A percentile compares a stretch with the other conserved stretches of the same genome.
These are phyloP conservation scores for Xenoacremonium recifei DNA, from an alignment of 2,329 filamentous ascomycete species.

Conservation along the genomic window DNA sequence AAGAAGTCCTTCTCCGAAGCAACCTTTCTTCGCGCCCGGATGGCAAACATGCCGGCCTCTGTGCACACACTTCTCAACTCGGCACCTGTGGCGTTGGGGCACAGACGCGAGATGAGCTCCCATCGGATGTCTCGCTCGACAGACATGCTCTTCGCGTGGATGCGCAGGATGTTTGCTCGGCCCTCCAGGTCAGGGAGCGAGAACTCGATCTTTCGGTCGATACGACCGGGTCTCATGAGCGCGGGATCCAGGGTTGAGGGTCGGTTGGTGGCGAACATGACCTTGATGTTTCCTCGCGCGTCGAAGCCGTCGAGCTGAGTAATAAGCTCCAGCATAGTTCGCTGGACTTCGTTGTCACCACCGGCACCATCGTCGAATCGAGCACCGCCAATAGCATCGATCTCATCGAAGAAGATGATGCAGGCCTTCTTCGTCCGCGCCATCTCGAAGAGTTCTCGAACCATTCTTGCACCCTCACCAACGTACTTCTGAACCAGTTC, in stretches of 20 bases:
- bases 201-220: constrained; percentile 99
- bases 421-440: constrained; percentile 98
- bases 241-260: constrained; percentile 95
- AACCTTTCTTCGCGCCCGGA: constrained; percentile 91
- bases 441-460: constrained; percentile 98
- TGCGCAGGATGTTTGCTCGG: constrained; percentile 93
- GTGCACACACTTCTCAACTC: constrained; percentile 96
- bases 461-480: constrained; percentile 96
- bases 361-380: constrained; percentile 96
- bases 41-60: constrained; percentile 98
- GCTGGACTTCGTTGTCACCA: constrained; percentile 95
- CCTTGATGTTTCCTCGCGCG: constrained; percentile 95
- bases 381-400: constrained; percentile 92
- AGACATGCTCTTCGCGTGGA: constrained; percentile 99
- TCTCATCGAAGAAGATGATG: constrained; percentile 97
- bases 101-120: constrained; percentile 96
- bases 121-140: constrained; percentile 98
- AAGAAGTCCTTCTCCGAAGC: constrained; percentile 99
- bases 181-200: constrained; percentile 95
- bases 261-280: constrained; percentile 98
- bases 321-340: constrained; percentile 97
- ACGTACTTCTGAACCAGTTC: constrained; percentile 99
- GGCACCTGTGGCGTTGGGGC: constrained; percentile 95
- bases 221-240: constrained; percentile 94
- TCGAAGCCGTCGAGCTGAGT: constrained; percentile 97